phyloP scores from a whole-genome alignment of 208 protist species.

The Crithidia expoeki region DNA sequence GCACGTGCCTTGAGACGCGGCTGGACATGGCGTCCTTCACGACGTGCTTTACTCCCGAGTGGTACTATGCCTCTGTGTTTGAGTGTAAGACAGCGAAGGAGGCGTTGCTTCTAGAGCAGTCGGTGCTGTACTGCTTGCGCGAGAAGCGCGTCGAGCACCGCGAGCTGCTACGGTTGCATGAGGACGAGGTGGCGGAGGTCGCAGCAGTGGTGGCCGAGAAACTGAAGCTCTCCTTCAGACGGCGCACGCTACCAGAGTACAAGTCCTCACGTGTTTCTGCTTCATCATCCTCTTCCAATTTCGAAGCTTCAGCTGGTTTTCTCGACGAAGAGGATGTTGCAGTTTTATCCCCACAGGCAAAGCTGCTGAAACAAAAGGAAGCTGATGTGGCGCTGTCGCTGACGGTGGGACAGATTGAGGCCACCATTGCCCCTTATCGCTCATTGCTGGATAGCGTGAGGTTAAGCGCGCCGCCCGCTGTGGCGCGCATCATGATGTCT shows the following conservation, averaged over 20 bases:
- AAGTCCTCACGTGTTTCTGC: background rate
- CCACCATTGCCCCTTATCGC: conserved; percentile 9
- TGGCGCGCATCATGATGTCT: background rate
- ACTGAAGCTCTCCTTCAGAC: conserved; percentile 43
- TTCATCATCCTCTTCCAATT: background rate
- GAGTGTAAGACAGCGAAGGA: conserved; percentile 56
- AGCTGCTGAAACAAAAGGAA: background rate
- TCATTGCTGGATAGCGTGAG: conserved; percentile 1
- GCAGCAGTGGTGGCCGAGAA: conserved; percentile 37
- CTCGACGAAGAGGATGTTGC: background rate
- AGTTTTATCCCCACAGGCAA: background rate
- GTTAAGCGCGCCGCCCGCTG: background rate
- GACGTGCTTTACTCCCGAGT: conserved; percentile 83
- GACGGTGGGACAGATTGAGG: conserved; percentile 1
- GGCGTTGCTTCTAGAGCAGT: conserved; percentile 75
- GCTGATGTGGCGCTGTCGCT: background rate
- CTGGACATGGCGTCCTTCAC: conserved; percentile 74
- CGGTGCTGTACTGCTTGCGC: conserved; percentile 64
- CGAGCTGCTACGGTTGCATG: conserved; percentile 53
- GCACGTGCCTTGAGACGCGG: conserved; percentile 53
- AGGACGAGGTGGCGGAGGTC: conserved; percentile 38
- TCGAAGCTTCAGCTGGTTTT: too few relatives aligned
- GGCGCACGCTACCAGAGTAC: conserved; percentile 26
- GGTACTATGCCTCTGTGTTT: conserved; percentile 64
- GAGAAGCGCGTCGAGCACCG: conserved; percentile 58